Evolutionary conservation across 1,284 basidiomycete genomes (phyloP).

Genomic region (Schizophyllum amplum): DNA sequence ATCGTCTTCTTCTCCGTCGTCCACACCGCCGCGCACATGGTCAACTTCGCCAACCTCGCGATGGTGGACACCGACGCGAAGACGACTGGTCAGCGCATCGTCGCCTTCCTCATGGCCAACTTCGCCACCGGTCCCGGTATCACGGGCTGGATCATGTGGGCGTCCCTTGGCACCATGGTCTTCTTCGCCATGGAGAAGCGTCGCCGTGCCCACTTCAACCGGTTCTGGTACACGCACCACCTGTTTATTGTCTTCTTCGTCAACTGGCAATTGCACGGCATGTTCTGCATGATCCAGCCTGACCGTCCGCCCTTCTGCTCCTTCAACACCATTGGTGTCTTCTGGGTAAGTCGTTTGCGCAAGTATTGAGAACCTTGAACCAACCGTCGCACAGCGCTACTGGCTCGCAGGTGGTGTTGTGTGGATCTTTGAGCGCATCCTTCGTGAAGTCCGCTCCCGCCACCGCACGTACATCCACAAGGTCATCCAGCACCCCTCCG

Average conservation of each 20-base stretch:
- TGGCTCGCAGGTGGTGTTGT: slow-evolving; percentile 84
- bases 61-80: slow-evolving; percentile 43
- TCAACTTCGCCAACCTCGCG: slow-evolving; percentile 71
- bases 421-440: slow-evolving; percentile 78
- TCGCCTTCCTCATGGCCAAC: slow-evolving; percentile 67
- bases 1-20: slow-evolving; percentile 69
- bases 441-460: slow-evolving; percentile 81
- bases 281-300: slow-evolving; percentile 94
- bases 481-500: slow-evolving; percentile 87
- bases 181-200: slow-evolving; percentile 78
- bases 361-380: neutral
- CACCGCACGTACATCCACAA: slow-evolving; percentile 87
- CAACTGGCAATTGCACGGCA: slow-evolving; percentile 86
- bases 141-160: slow-evolving; percentile 91
- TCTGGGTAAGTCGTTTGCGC: slow-evolving; percentile 63
- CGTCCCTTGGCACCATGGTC: slow-evolving; percentile 65
- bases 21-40: slow-evolving; percentile 72
- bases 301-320: slow-evolving; percentile 82
- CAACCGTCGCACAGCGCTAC: slow-evolving; percentile 49
- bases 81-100: slow-evolving; percentile 44
- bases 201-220: slow-evolving; percentile 66
- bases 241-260: slow-evolving; percentile 87
- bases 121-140: slow-evolving; percentile 81
- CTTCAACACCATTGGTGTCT: slow-evolving; percentile 78
- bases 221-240: slow-evolving; percentile 88